Evolutionary conservation across 1,284 basidiomycete genomes (phyloP), one percentile per base, ranked within the genome.

Genomic region (Ustilago tritici): DNA sequence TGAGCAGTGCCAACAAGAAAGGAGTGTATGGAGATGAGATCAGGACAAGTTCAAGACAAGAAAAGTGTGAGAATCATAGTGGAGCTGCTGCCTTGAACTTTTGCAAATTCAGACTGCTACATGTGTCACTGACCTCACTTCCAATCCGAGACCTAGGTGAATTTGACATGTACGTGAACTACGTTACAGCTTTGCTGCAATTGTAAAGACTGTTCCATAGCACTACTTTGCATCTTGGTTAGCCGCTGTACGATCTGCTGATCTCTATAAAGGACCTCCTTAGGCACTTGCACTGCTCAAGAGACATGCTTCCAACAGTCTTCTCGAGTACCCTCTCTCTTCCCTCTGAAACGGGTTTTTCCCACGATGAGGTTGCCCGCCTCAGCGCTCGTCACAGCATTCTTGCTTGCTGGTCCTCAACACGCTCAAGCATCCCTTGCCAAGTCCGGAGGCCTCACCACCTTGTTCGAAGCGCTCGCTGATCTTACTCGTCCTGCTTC

Each of bases 401-500:
- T 57, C 23, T 38, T 78, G 53, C 61, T 78, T 28, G 52, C 49
- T n/a, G 55, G 61, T 3, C 61, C 65, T 23, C 61, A 64, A 43
- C 61, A 32, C 4, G 65, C 65, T 41, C 56, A 63, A 43, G 76
- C 71, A 5, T 78, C 76, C 2, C 65, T 78, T 7, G 68, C 69
- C 47, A 66, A 69, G 46, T 71, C 70, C 1, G 54, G 57, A 10
- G 61, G 68, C n/a, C 61, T 73, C 53, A 69, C 55, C 41, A 61
- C 63, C 19, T 63, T 80, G 41, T 80, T 56, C 61, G 56, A 77
- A 28, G 70, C 60, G 34, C 67, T 80, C 8, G 78, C 71, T 3
- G 78, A 80, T 53, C 53, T 78, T 32, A 69, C 68, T 15, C 76
- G 76, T 34, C 56, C 72, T 31, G 50, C 65, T 14, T 60, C 56